Evolutionary conservation across 495 filamentous ascomycete species (phyloP), one percentile per base, ranked within the genome.

Genomic region (Daldinia concentrica): DNA sequence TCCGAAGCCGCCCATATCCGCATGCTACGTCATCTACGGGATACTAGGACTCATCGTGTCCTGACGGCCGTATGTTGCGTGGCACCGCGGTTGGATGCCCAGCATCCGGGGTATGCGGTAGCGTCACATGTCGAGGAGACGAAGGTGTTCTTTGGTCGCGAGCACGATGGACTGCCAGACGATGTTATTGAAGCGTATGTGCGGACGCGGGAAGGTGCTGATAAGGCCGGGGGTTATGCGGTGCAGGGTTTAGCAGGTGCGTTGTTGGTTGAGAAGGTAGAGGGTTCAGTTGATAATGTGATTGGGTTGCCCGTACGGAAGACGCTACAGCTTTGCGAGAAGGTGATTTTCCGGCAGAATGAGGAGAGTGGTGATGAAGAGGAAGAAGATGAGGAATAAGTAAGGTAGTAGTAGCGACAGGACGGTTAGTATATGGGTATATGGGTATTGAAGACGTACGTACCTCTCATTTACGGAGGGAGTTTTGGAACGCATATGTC

Each of bases 191-290:
- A 91, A 77, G 87, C 89, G 27, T 99, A 99, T 83, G 94, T 99
- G 62, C 84, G 84, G 66, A 98, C 95, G 36, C 84, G 96, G 45
- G 96, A 99, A 82, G 95, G 96, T 1, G 93, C 85, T 26, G 95
- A 99, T 80, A 99, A 98, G 85, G 96, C 95, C 0, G 95, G 95
- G 1, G 96, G 95, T 0, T 99, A 99, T 81, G 96, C 93, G 9
- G 84, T 98, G 48, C 95, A 99, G 80, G 94, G 94, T 2, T 77
- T 95, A 2, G 95, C 93, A n/a, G 87, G 89, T 1, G 78, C 85
- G 74, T 86, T 97, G 71, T 76, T 98, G 63, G 86, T 99, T 17
- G 93, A 97, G 80, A 90, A 85, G 79, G 91, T 99, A 62, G 90
- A 97, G 70, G 96, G 95, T 6, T 88, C 88, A 51, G 93, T 89